Evolutionary conservation across 1,284 basidiomycete genomes (phyloP), one percentile per base, ranked within the genome.

Genomic region (Takashimella koratensis): DNA sequence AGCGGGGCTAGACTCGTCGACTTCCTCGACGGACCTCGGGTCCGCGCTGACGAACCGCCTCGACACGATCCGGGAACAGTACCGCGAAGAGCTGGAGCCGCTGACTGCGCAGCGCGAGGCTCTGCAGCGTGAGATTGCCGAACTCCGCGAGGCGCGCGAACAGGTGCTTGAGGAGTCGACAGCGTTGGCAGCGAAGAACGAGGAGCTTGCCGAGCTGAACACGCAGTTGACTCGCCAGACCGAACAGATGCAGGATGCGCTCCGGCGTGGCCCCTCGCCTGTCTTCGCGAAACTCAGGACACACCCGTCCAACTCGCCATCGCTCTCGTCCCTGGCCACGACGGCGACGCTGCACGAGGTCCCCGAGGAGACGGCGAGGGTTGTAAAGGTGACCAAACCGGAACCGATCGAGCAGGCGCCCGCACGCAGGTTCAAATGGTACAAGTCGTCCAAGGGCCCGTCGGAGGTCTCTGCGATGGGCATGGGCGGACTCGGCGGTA

Each of bases 151-250:
- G 25, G 85, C 88, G 3, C 83, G 90, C 25, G 90, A 96, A 63
- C 82, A 87, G 40, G 89, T 88, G 77, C 77, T 94, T 19, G 93
- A 96, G 65, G 94, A 98, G 77, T 89, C 92, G 1, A 87, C 90
- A 0, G 85, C 86, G 20, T 82, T 98, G 47, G 92, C 91, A 68
- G 86, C 86, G 13, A 85, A 92, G 53, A 97, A 98, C 76, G 92
- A 95, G 66, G 89, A 94, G 71, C 81, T 98, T 11, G 87, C 87
- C 4, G 88, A 92, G 68, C 82, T 95, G 49, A 88, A 88, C 63
- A 80, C 85, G 2, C 86, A 90, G 53, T 87, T 93, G 60, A 77
- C 84, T 4, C 84, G 86, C 40, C 85, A 88, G 51, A 80, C 87
- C 63, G 91, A 94, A 53, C 68, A 75, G 1, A 59, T 76, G 43